phyloP scores from a whole-genome alignment of 2,329 filamentous ascomycete genomes.

The Arthroderma sp. region DNA sequence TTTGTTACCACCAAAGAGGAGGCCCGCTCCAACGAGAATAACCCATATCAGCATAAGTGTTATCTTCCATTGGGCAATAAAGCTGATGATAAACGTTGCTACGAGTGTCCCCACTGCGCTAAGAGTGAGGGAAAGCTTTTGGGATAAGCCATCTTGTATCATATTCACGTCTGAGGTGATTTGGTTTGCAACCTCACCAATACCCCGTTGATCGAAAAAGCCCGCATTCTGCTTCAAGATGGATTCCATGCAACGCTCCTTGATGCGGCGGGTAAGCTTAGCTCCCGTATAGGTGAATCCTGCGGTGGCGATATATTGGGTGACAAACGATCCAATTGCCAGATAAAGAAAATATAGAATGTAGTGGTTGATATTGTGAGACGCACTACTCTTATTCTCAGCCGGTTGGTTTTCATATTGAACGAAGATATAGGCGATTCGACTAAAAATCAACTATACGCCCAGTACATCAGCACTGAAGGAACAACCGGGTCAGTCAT shows the following conservation, averaged over 20 bases:
- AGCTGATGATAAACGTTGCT: not conserved
- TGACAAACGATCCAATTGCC: conserved; percentile 56
- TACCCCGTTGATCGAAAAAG: conserved; percentile 72
- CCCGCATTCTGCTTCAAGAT: conserved; percentile 70
- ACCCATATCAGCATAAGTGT: not conserved
- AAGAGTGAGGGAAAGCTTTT: conserved; percentile 56
- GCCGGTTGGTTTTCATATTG: not conserved
- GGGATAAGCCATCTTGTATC: conserved; percentile 73
- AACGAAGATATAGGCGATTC: too few relatives aligned
- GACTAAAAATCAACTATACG: too few relatives aligned
- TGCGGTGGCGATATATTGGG: conserved; percentile 61
- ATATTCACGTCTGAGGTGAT: conserved; percentile 77
- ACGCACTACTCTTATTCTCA: conserved; percentile 14
- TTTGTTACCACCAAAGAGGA: not conserved
- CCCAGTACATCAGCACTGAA: too few relatives aligned
- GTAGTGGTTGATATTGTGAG: not conserved
- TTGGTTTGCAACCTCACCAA: conserved; percentile 71
- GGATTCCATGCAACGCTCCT: conserved; percentile 60
- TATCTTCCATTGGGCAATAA: not conserved
- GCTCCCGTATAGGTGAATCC: conserved; percentile 70
- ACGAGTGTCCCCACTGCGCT: not conserved
- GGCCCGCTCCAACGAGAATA: not conserved
- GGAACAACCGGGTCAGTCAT: too few relatives aligned
- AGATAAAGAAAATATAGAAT: conserved; percentile 61
- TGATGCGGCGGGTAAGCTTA: conserved; percentile 55